Base-by-base conservation (phyloP, 805 yeast species). In the Wickerhamomyces kurtzmanii region DNA sequence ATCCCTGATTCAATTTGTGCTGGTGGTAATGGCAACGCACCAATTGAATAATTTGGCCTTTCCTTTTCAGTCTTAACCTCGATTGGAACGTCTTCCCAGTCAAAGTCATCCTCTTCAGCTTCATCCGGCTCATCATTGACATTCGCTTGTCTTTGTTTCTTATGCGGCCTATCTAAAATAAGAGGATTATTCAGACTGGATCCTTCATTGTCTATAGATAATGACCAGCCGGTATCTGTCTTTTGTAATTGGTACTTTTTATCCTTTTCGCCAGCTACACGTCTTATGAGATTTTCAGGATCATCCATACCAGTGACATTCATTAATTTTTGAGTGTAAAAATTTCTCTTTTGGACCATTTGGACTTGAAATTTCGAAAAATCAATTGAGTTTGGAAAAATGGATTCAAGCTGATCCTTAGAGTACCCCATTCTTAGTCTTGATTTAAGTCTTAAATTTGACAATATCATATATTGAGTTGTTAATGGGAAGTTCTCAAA, bases 401-500 rank as follows among this genome's bases (percentile, higher is more conserved):
- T 57, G 5, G 69, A 58, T 38, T 83, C 82, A 20, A 91, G 59
- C 45, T 91, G 96, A n/a, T 82, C 86, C 32, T 86, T 83, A 0
- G 89, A 65, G 46, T 82, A 87, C 1, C 99, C 99, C 94, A 91
- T 78, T 57, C 99, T 74, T 48, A 91, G 65, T 32, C 99, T 59
- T 0, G 96, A 87, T 36, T 85, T 68, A 15, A 86, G 57, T 31
- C 99, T 53, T 11, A 94, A 65, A 33, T 83, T 84, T 8, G 91
- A 83, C 9, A 91, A 56, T 4, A 85, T 71, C 70, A 86, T 84
- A 47, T 91, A 91, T 47, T 86, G 96, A 0, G 94, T 76, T 1
- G 86, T 71, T 27, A 77, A 57, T 0, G 98, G 95, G n/a, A 91
- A 57, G 13, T 65, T 63, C 9, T 66, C 62, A 46, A 91, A 91